Base-by-base conservation (phyloP, 2,329 filamentous ascomycete species). In the Coniochaeta sp. region DNA sequence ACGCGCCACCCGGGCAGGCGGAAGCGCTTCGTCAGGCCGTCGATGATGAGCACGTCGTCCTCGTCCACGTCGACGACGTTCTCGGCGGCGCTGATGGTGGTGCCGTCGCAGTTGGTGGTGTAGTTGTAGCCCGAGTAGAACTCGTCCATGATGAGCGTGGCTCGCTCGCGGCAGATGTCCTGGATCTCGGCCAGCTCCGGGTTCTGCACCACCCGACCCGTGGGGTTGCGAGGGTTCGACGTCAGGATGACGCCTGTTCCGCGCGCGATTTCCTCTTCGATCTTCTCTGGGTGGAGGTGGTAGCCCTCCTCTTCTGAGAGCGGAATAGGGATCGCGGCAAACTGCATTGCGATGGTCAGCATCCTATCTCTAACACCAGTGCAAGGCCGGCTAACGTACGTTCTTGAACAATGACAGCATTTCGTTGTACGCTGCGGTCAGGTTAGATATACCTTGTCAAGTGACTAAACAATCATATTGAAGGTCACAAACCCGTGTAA, bases 81-180 rank as follows among this genome's bases (percentile, higher is more conserved):
- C 70, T 91, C 89, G 5, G 93, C 93, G 9, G 92, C 89, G 57
- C 89, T 93, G 72, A 97, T 91, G 50, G 93, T 96, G 32, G 84
- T 86, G 42, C 93, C 93, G 70, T 97, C 93, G 73, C 93, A 98
- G 77, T 92, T 82, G 67, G 86, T 90, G 38, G 91, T 96, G 79
- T 98, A 98, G 77, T 96, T 96, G 81, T 97, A 98, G 24, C 93
- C 91, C 12, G 88, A 87, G 78, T 98, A 98, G 81, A 98, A 98
- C 76, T 98, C 93, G 71, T 98, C 93, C 77, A 93, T 91, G 73
- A 98, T 93, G 60, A 98, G 80, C 0, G 93, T 98, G 3, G 92
- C 92, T 59, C 92, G 87, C 66, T 92, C 90, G 70, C 92, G 87
- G 79, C 92, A 96, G 68, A 96, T 89, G 70, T 96, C 90, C 74